These are phyloP conservation scores for Peterozyma toletana DNA, from an alignment of 805 yeast species.

Conservation along the genomic window DNA sequence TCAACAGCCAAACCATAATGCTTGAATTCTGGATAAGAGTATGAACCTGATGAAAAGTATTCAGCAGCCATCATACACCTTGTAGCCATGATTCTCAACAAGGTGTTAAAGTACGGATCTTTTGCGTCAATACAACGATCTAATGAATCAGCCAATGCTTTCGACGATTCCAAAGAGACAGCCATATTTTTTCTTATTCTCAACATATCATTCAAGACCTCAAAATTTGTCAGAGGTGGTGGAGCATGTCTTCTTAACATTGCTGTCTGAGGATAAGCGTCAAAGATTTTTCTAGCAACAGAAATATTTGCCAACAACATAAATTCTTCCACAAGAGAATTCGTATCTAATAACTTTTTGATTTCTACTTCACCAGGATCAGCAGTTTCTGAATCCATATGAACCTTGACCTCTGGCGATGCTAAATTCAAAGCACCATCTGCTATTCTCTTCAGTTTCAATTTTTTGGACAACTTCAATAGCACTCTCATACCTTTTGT, in stretches of 20 bases:
- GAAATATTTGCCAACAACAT: conserved; percentile 96
- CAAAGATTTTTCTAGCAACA: conserved; percentile 88
- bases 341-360: conserved; percentile 81
- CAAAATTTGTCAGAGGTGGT: conserved; percentile 95
- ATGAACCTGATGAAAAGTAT: conserved; percentile 87
- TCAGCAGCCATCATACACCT: conserved; percentile 99
- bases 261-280: conserved; percentile 95
- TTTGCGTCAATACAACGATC: conserved; percentile 78
- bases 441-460: conserved; percentile 79
- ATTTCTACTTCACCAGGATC: conserved; percentile 96
- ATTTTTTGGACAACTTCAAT: conserved; percentile 68
- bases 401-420: conserved; percentile 96
- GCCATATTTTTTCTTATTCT: conserved; percentile 71
- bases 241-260: conserved; percentile 96
- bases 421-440: conserved; percentile 97
- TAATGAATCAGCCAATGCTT: conserved; percentile 86
- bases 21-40: conserved; percentile 82
- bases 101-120: conserved; percentile 89
- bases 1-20: conserved; percentile 98
- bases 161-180: conserved; percentile 77
- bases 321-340: conserved; percentile 95
- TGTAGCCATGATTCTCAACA: conserved; percentile 93
- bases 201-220: conserved; percentile 80
- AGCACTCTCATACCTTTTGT: conserved; percentile 86
- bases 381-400: conserved; percentile 93